A percentile compares a stretch with the other conserved stretches of the same genome.
phyloP scores from a whole-genome alignment of 2,329 filamentous ascomycete genomes.

The Paraphaeosphaeria minitans region DNA sequence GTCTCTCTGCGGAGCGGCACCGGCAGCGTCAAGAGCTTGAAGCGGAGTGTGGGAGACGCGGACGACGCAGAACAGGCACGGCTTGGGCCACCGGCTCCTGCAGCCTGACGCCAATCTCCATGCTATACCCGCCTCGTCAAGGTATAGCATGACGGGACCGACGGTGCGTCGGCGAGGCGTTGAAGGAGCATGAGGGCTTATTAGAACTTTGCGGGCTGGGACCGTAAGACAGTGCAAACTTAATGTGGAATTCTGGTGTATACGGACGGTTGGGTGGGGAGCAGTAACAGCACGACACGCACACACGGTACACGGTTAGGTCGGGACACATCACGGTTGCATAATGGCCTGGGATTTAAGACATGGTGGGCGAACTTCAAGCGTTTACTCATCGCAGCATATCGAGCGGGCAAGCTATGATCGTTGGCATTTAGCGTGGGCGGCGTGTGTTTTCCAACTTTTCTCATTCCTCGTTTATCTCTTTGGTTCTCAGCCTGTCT shows the following conservation, averaged over 20 bases:
- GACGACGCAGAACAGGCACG: slow-evolving; percentile 32
- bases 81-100: slow-evolving; percentile 26
- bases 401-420: slow-evolving; percentile 33
- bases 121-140: slow-evolving; percentile 1
- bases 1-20: slow-evolving; percentile 41
- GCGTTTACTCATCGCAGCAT: slow-evolving; percentile 20
- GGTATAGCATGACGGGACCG: slow-evolving; percentile 18
- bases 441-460: slow-evolving; percentile 25
- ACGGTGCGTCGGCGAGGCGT: slow-evolving; percentile 6
- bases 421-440: slow-evolving; percentile 48
- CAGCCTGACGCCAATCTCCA: slow-evolving; percentile 21
- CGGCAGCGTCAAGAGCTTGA: slow-evolving; percentile 43
- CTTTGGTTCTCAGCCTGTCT: slow-evolving; percentile 21
- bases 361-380: slow-evolving; percentile 20
- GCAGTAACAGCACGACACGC: slow-evolving; percentile 5
- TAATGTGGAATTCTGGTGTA: slow-evolving; percentile 13
- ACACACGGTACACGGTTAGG: slow-evolving; percentile 7
- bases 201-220: slow-evolving; percentile 30
- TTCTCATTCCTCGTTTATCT: slow-evolving; percentile 25
- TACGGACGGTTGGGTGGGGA: neutral
- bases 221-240: slow-evolving; percentile 32
- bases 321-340: slow-evolving; percentile 16
- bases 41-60: slow-evolving; percentile 28
- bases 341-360: slow-evolving; percentile 24
- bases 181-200: slow-evolving; percentile 19